These are phyloP conservation scores for Cladosporium sp. DNA, from an alignment of 2,329 filamentous ascomycete species.

Conservation along the genomic window DNA sequence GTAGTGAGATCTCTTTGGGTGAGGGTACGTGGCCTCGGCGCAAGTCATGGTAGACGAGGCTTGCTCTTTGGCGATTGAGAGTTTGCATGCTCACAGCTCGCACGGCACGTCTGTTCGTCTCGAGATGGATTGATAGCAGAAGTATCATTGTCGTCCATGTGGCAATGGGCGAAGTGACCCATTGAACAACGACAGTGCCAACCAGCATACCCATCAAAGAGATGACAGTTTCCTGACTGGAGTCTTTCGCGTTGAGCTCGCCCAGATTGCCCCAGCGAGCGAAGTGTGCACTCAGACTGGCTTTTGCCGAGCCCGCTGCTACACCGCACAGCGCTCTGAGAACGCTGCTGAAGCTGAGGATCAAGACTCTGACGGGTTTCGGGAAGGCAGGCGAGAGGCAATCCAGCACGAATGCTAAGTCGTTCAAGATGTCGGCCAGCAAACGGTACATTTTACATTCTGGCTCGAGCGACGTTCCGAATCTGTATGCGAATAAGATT, in stretches of 20 bases:
- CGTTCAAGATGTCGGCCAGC: constrained; percentile 83
- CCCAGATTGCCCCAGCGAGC: constrained; percentile 80
- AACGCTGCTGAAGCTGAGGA: constrained; percentile 58
- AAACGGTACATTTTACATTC: constrained; percentile 89
- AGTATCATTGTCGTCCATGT: constrained; percentile 70
- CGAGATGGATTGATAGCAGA: constrained; percentile 71
- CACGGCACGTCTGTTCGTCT: constrained; percentile 82
- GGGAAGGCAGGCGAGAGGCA: constrained; percentile 72
- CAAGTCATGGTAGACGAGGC: constrained; percentile 63
- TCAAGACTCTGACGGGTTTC: constrained; percentile 49
- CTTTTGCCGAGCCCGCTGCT: constrained; percentile 83
- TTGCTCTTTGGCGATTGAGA: constrained; percentile 81
- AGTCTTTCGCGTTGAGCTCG: constrained; percentile 91
- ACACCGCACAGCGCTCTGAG: constrained; percentile 75
- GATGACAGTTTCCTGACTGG: constrained; percentile 90
- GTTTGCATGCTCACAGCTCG: constrained; percentile 75
- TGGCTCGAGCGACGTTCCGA: constrained; percentile 77
- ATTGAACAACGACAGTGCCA: constrained; percentile 75
- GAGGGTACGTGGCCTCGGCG: constrained; percentile 47
- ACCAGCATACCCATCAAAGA: constrained; percentile 81
- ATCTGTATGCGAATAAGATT: constrained; percentile 76
- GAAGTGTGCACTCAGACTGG: constrained; percentile 87
- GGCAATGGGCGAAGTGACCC: constrained; percentile 62
- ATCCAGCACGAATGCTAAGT: constrained; percentile 79
- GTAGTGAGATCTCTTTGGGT: constrained; percentile 59